Evolutionary conservation across 2,329 filamentous ascomycete species (phyloP).

Genomic region (Lachnellula arida): DNA sequence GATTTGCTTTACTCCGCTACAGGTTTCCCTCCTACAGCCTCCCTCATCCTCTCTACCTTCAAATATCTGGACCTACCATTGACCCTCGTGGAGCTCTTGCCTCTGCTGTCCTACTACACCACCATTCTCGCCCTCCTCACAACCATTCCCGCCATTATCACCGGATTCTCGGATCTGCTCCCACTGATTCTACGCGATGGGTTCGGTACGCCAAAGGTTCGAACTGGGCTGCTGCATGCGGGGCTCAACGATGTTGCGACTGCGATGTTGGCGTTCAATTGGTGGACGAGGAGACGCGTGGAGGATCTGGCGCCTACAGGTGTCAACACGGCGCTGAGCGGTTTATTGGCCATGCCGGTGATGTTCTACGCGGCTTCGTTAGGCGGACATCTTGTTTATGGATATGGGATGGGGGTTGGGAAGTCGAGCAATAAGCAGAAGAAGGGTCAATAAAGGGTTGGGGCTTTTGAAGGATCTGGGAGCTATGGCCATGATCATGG

Average conservation of each 20-base stretch:
- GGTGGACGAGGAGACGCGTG: constrained; percentile 4
- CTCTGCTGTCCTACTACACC: constrained; percentile 12
- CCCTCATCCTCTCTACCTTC: neutral
- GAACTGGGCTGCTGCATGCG: constrained; percentile 7
- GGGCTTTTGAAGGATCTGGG: neutral
- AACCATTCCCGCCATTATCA: constrained; percentile 9
- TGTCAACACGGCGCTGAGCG: constrained; percentile 5
- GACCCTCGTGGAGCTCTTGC: constrained; percentile 1
- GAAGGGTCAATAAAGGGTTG: constrained; percentile 1
- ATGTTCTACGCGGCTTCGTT: constrained; percentile 6
- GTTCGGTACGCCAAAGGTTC: constrained; percentile 6
- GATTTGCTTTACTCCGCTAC: constrained; percentile 8
- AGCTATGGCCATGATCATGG: no score
- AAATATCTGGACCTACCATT: neutral
- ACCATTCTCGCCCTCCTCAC: constrained; percentile 10
- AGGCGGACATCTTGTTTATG: constrained; percentile 13
- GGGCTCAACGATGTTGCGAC: constrained; percentile 11
- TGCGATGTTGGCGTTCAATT: constrained; percentile 7
- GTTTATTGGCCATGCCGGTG: constrained; percentile 2
- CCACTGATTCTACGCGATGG: constrained; percentile 12
- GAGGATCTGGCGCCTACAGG: constrained; percentile 1
- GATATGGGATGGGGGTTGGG: constrained; percentile 15
- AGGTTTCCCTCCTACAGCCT: neutral
- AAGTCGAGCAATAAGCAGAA: constrained; percentile 2
- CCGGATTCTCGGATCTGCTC: constrained; percentile 6